Base-by-base conservation (phyloP, 352 stramenopile species). In the Phytopythium mirpurense region DNA sequence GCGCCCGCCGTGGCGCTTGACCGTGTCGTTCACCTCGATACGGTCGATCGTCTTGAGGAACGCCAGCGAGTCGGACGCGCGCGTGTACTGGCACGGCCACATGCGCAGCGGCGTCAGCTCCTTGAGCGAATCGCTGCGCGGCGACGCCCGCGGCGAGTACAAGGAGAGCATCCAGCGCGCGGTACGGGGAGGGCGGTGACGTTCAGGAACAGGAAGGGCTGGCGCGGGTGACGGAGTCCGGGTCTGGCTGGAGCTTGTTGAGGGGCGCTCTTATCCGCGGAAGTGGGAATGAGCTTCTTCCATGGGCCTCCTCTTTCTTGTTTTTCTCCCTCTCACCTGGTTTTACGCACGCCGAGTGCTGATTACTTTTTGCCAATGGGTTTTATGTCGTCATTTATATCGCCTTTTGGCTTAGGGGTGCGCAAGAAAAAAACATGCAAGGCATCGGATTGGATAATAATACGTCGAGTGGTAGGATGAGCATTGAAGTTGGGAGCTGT, bases 21-120 rank as follows among this genome's bases (percentile, higher is more conserved):
- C 62, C 18, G 55, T 63, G 38, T 62, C 56, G 43, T 56, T 57
- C 35, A 80, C 59, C 38, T 74, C 67, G 16, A 80, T 36, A 44
- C 57, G 62, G 46, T 80, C 62, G 47, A 80, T 69, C 35, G 59
- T 52, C 40, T 71, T 70, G 35, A 77, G 67, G 54, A 70, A 72
- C 12, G 56, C 46, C 27, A 74, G 57, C 26, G 70, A 59, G 44
- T 76, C 67, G 15, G 66, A 65, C 23, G 69, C 70, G 29, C 70
- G 67, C 40, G 66, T 65, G 60, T 79, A 65, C 38, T 66, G 66
- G 21, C 62, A 68, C 38, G 70, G 67, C 70, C 66, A 76, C 67
- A 75, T 67, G 42, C 59, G 62, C 45, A 70, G 56, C 48, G 66
- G 70, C 44, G 65, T 59, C 47, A 76, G 62, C 54, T 76, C 57